Evolutionary conservation across 1,139 yeast species (phyloP), one percentile per base, ranked within the genome.

Genomic region (Scheffersomyces quercinus): DNA sequence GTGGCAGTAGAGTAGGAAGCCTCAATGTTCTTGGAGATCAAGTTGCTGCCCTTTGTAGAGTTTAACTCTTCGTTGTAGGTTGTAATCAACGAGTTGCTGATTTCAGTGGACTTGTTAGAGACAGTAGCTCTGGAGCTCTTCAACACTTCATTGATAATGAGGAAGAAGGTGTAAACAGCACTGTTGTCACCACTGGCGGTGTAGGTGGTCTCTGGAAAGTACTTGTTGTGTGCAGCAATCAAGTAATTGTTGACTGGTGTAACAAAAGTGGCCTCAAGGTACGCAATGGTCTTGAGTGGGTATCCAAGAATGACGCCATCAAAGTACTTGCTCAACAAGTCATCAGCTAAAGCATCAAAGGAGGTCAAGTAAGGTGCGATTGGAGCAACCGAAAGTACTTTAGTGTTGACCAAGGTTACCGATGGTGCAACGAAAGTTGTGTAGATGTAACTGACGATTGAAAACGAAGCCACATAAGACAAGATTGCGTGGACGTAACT

Each of bases 1-100:
- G 65, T 55, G 10, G 68, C 68, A 36, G 77, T 68, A 49, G 64
- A 66, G 52, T 64, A 62, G 10, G 70, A 61, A 28, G 76, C 77
- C 38, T 64, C 52, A 38, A 68, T 64, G 46, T 68, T 70, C 48
- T 53, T 50, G 20, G 35, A 15, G 35, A 31, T 31, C 35, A 31
- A 31, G 11, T 15, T 14, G 35, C 35, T 20, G 10, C 11, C 35
- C 35, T 31, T 31, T 15, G 35, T 14, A 31, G 35, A 14, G 35
- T 20, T 31, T 38, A 64, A 62, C 53, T 70, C 73, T 47, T 62
- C 52, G 47, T 70, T 64, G 59, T 68, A 72, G 37, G 74, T 69
- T 29, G 63, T 51, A 40, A 67, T 59, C 37, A 73, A 59, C 42
- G 62, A 62, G 47, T 57, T 54, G 37, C 73, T 67, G 40, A 68